Conservation (phyloP, 169 alveolate genomes). For the Plasmodium reichenowi region DNA sequence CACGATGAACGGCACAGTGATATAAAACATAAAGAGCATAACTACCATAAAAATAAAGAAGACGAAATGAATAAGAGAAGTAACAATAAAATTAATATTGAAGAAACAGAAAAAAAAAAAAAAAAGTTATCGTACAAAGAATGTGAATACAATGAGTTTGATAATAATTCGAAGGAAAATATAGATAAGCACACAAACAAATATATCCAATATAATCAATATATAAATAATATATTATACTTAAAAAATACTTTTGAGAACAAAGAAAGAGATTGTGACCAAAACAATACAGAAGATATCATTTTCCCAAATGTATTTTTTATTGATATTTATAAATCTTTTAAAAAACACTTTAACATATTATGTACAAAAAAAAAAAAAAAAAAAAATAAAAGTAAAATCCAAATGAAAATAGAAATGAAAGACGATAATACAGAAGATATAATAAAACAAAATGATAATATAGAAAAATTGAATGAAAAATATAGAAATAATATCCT, state of each 20-base stretch:
- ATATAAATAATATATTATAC: conserved; percentile 34
- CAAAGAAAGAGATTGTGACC: conserved; percentile 36
- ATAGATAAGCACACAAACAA: too few relatives aligned
- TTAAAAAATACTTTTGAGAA: conserved; percentile 44
- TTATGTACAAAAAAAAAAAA: conserved; percentile 3
- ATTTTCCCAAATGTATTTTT: conserved; percentile 20
- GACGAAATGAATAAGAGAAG: neutral
- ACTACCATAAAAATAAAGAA: neutral
- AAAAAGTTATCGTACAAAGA: too few relatives aligned
- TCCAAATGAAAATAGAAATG: neutral
- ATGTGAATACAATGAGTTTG: too few relatives aligned
- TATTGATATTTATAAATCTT: conserved; percentile 72
- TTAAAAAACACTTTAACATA: conserved; percentile 62
- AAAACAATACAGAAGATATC: conserved; percentile 13
- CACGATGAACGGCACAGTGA: neutral
- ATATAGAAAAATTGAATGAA: conserved; percentile 9
- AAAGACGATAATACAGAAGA: too few relatives aligned
- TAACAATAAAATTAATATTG: too few relatives aligned
- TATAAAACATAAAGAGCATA: neutral
- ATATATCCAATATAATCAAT: neutral
- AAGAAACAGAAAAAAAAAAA: too few relatives aligned
- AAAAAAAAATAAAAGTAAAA: conserved; percentile 8
- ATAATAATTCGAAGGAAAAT: too few relatives aligned
- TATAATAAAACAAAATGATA: conserved; percentile 15
- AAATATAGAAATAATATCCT: conserved; percentile 35